A percentile compares a stretch with the other conserved stretches of the same genome.
phyloP scores from a whole-genome alignment of 148 eudicot species.

The Spergularia bocconei region DNA sequence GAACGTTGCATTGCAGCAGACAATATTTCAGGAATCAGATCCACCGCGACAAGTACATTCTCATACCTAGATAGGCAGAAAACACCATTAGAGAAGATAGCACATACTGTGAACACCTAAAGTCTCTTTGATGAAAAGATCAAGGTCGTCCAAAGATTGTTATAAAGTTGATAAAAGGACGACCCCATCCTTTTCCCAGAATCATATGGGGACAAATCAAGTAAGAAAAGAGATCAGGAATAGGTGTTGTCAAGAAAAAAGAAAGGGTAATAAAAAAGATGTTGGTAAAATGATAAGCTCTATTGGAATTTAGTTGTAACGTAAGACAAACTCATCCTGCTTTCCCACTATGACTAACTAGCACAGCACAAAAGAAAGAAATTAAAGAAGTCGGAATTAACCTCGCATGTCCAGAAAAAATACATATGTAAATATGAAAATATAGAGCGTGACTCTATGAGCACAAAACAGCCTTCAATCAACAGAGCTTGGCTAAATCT shows the following conservation, averaged over 20 bases:
- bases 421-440: background rate
- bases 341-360: background rate
- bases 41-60: constrained; percentile 74
- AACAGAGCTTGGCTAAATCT: background rate
- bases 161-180: background rate
- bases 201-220: background rate
- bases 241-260: too few relatives aligned
- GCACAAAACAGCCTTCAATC: background rate
- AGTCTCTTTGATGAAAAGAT: background rate
- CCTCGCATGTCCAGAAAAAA: background rate
- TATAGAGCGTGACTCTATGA: background rate
- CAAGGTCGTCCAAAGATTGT: background rate
- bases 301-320: background rate
- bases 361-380: background rate
- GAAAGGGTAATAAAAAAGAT: too few relatives aligned
- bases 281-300: background rate
- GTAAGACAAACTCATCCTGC: background rate
- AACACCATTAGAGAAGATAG: background rate
- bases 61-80: constrained; percentile 66
- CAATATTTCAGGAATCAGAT: constrained; percentile 86
- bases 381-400: background rate
- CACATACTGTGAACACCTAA: background rate
- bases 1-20: constrained; percentile 78
- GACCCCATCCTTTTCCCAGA: background rate
- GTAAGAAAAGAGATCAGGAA: background rate